phyloP scores from a whole-genome alignment of 169 alveolate species.

The Cryptosporidium sp. region DNA sequence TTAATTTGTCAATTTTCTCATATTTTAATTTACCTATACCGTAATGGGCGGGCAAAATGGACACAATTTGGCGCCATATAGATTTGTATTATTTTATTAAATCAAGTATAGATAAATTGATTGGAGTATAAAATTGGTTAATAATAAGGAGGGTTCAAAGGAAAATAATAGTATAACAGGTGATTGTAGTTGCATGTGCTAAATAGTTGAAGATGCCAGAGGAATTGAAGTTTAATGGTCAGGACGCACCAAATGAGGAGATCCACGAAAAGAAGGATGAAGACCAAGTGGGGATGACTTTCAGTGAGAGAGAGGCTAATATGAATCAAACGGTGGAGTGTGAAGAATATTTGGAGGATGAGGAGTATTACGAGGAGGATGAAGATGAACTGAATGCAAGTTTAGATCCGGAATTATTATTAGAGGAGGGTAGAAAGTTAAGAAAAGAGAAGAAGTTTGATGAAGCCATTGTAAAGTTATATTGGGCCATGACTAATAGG shows the following conservation, averaged over 20 bases:
- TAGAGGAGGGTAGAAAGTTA: conserved; percentile 59
- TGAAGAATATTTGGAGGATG: conserved; percentile 24
- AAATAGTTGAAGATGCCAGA: background rate
- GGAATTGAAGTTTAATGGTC: background rate
- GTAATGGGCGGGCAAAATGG: background rate
- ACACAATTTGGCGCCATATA: background rate
- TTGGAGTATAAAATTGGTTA: background rate
- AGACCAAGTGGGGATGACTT: conserved; percentile 21
- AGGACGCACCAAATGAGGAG: background rate
- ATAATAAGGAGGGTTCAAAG: background rate
- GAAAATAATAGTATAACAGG: background rate
- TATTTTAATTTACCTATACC: background rate
- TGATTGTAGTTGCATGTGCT: background rate
- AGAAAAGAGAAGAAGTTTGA: conserved; percentile 50
- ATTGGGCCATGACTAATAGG: conserved; percentile 71
- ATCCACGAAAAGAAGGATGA: background rate
- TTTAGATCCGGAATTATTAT: conserved; percentile 35
- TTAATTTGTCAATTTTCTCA: background rate
- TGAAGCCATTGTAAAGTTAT: conserved; percentile 54
- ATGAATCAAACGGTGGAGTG: conserved; percentile 6
- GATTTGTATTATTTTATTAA: background rate
- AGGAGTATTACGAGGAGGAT: conserved; percentile 15
- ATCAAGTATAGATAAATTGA: background rate
- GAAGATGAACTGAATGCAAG: conserved; percentile 57
- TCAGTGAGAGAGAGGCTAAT: conserved; percentile 3